These are phyloP conservation scores for Myxozyma neotropica DNA, from an alignment of 805 yeast genomes.

Conservation along the genomic window DNA sequence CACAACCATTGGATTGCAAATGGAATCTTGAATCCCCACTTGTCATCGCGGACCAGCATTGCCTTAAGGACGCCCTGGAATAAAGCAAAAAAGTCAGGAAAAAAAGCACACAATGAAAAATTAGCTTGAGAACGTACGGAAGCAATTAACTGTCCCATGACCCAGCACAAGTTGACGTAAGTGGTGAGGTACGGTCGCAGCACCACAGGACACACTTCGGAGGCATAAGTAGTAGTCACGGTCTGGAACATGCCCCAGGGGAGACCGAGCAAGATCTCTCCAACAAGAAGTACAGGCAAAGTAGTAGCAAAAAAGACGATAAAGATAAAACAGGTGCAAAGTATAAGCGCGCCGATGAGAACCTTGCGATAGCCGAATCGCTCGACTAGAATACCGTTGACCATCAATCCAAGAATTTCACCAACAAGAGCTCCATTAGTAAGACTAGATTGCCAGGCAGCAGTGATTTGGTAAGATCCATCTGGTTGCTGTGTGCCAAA, in stretches of 20 bases:
- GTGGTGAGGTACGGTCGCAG: constrained; percentile 55
- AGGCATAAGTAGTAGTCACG: constrained; percentile 57
- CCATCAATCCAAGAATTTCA: constrained; percentile 52
- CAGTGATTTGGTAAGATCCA: constrained; percentile 32
- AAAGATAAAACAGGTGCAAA: constrained; percentile 49
- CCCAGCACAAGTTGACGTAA: constrained; percentile 56
- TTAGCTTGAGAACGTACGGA: constrained; percentile 40
- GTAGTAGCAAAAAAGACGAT: constrained; percentile 52
- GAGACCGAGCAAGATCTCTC: constrained; percentile 46
- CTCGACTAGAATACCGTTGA: constrained; percentile 51
- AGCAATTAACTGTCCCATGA: constrained; percentile 56
- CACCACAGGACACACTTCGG: constrained; percentile 58
- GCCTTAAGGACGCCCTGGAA: constrained; percentile 48
- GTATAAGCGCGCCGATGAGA: constrained; percentile 44
- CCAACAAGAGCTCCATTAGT: constrained; percentile 45
- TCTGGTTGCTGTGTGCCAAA: constrained; percentile 25
- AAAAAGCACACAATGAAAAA: too few species aligned
- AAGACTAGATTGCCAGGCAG: constrained; percentile 40
- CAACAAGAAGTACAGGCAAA: constrained; percentile 46
- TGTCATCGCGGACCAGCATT: constrained; percentile 31
- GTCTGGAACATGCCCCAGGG: constrained; percentile 62
- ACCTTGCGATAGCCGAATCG: constrained; percentile 52
- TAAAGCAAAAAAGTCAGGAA: not conserved
- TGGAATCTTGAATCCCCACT: constrained; percentile 55
- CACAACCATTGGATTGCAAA: constrained; percentile 65